Evolutionary conservation across 2,329 filamentous ascomycete species (phyloP).

Genomic region (Blastomyces emzantsi): DNA sequence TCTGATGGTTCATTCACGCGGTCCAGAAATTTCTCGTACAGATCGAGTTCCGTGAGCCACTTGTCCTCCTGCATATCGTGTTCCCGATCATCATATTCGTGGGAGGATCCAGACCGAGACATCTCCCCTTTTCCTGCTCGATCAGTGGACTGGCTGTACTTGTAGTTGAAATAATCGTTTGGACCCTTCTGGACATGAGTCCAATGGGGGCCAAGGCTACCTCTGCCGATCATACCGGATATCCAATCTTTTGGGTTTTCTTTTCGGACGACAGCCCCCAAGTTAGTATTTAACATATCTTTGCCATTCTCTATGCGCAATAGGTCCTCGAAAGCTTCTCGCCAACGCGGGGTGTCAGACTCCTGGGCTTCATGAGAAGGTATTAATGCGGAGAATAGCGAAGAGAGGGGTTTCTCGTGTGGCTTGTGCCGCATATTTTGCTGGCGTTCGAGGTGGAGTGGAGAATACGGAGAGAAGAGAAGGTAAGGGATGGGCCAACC

Average conservation of each 20-base stretch:
- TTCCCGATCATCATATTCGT: conserved; percentile 24
- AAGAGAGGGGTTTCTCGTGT: conserved; percentile 25
- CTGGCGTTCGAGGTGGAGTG: conserved; percentile 44
- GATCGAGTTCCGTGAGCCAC: conserved; percentile 42
- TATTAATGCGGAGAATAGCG: conserved; percentile 28
- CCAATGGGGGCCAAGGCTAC: conserved; percentile 36
- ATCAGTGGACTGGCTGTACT: conserved; percentile 4
- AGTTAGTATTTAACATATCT: conserved; percentile 31
- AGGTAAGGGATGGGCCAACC: conserved; percentile 37
- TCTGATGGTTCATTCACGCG: conserved; percentile 29
- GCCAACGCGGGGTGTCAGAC: conserved; percentile 39
- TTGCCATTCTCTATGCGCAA: conserved; percentile 41
- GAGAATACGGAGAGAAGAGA: conserved; percentile 47
- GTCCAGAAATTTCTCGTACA: conserved; percentile 44
- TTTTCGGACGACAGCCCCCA: conserved; percentile 18
- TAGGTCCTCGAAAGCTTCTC: conserved; percentile 52
- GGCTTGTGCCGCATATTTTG: conserved; percentile 22
- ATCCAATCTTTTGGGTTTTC: conserved; percentile 35
- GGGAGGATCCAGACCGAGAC: conserved; percentile 22
- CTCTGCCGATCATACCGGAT: conserved; percentile 32
- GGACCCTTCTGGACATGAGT: conserved; percentile 23
- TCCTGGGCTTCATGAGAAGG: conserved; percentile 27
- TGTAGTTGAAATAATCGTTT: conserved; percentile 13
- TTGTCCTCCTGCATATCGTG: conserved; percentile 22
- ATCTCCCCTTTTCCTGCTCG: conserved; percentile 12